These are phyloP conservation scores for Penicillium pulvis DNA, from an alignment of 495 filamentous ascomycete genomes.

Conservation along the genomic window DNA sequence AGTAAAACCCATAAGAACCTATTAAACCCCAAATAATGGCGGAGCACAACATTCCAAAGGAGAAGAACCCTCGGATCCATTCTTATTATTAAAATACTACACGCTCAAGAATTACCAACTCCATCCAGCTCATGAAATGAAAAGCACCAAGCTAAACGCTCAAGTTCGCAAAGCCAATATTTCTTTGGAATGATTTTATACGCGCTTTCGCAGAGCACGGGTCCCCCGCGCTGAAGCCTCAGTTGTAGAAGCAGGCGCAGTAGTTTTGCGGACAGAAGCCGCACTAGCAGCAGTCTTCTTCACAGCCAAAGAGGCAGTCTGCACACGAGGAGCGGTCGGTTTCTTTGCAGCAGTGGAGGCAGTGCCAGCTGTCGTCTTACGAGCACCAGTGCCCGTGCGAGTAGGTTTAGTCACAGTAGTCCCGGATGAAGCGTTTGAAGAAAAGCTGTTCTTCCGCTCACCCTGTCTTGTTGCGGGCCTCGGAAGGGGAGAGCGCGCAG, in stretches of 20 bases:
- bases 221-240: slow-evolving; percentile 41
- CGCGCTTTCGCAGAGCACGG: slow-evolving; percentile 51
- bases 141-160: not conserved
- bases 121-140: not conserved
- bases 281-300: slow-evolving; percentile 38
- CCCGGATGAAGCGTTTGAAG: slow-evolving; percentile 48
- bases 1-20: not conserved
- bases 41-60: not conserved
- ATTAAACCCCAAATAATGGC: not conserved
- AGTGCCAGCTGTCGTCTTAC: slow-evolving; percentile 52
- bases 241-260: slow-evolving; percentile 31
- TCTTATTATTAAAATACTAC: not conserved
- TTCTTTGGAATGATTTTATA: slow-evolving; percentile 17
- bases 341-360: slow-evolving; percentile 49
- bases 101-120: not conserved
- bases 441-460: slow-evolving; percentile 45
- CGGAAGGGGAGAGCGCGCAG: slow-evolving; percentile 36
- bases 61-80: not conserved
- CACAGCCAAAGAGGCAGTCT: slow-evolving; percentile 38
- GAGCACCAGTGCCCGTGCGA: slow-evolving; percentile 44
- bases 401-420: slow-evolving; percentile 64
- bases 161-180: not conserved
- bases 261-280: slow-evolving; percentile 37
- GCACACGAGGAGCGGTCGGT: slow-evolving; percentile 33
- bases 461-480: slow-evolving; percentile 47